Evolutionary conservation across 176 grass and related monocot species (phyloP).

Genomic region (Carex kokanica): DNA sequence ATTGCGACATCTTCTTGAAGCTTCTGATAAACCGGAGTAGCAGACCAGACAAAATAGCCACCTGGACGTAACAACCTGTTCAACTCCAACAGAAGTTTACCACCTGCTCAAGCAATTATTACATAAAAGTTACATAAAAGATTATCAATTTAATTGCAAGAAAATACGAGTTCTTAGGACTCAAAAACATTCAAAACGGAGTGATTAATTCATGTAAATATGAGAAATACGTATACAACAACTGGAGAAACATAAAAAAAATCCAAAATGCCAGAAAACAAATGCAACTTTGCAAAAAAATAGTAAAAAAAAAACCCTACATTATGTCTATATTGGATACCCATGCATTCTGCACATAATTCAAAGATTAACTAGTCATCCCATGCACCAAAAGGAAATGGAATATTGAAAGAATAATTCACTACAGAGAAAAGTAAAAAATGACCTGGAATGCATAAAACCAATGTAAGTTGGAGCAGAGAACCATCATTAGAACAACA

Average conservation of each 20-base stretch:
- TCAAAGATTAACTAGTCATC: neutral
- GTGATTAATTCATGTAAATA: slow-evolving; percentile 1
- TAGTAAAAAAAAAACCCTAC: neutral
- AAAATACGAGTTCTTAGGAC: slow-evolving; percentile 1
- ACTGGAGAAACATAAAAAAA: neutral
- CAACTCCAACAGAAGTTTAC: slow-evolving; percentile 74
- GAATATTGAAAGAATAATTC: neutral
- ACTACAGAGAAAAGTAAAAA: neutral
- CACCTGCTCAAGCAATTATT: slow-evolving; percentile 40
- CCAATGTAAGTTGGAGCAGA: neutral
- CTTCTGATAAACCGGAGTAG: slow-evolving; percentile 80
- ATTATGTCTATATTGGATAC: neutral
- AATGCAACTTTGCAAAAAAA: neutral
- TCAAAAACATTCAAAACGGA: neutral
- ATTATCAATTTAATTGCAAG: slow-evolving; percentile 4
- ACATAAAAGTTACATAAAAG: slow-evolving; percentile 19
- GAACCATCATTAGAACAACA: neutral
- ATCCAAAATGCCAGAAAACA: neutral
- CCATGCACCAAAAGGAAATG: neutral
- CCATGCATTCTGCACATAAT: neutral
- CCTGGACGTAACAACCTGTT: slow-evolving; percentile 68
- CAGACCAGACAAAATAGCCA: slow-evolving; percentile 89
- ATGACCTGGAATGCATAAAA: neutral
- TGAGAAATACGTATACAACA: neutral
- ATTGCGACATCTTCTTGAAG: slow-evolving; percentile 60